Base-by-base conservation (phyloP, 345 rosid genomes). In the Clarkia xantiana region DNA sequence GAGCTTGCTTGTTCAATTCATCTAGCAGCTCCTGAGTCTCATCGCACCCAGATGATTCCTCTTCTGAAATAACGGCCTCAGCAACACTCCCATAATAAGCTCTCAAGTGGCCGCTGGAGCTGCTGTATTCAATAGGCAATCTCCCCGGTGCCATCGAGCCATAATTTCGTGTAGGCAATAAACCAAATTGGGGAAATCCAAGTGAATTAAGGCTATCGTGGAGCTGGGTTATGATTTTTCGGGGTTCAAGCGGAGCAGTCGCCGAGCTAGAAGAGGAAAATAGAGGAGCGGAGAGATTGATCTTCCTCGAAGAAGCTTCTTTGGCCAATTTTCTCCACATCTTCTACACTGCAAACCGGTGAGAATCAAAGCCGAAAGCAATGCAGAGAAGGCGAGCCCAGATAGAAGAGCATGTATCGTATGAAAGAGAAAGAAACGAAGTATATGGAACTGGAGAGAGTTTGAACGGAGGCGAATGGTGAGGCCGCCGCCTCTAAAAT, bases 291-390 rank as follows among this genome's bases (percentile, higher is more conserved):
- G 45, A 18, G 49, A 39, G 61, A 52, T 38, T 70, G 75, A 42
- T 52, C 62, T 73, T 72, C 49, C 73, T 45, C 9, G 62, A 40
- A 51, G 75, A 47, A 58, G 77, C 83, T 62, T 67, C 61, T 50
- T 58, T 77, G 29, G 76, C 60, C 34, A 86, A 52, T 73, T 51
- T 69, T 54, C 82, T 84, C 96, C 96, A 84, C 96, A 91, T 86
- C 44, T 45, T 9, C 47, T 15, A 20, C 25, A 10, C 3, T 11
- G 10, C 40, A 10, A 1, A 42, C 38, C 9, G 2, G 34, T 25
- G 25, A 9, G 51, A 38, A 41, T 51, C 25, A 15, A 20, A 43
- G 14, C 13, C 4, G 49, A 23, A 22, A 16, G 43, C 18, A 36
- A 18, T 14, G 41, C 44, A 25, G 45, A 47, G 23, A 43, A 18